Base-by-base conservation (phyloP, 2,329 filamentous ascomycete genomes). In the Chrysosphaeria jannelii region DNA sequence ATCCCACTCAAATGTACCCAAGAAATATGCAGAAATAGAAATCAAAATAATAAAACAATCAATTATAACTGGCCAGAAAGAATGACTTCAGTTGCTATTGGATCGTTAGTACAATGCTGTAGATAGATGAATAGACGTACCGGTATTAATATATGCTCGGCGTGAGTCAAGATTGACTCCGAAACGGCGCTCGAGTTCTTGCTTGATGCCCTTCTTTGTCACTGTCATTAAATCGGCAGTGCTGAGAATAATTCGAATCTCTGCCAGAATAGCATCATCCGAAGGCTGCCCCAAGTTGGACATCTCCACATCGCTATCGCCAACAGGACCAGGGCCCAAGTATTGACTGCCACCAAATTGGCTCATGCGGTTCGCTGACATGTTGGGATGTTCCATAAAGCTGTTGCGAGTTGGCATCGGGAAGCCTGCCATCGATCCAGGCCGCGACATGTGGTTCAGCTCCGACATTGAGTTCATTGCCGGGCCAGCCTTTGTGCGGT, bases 191-290 rank as follows among this genome's bases (percentile, higher is more conserved):
- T 97, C 85, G 27, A 97, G 50, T 50, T 97, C 85, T 34, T 61
- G 48, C 57, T 93, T 93, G 46, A 97, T 72, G 36, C 72, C 76
- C 62, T 97, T 97, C 64, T 97, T 97, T 33, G 85, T 97, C 20
- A 97, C 75, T 4, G 63, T 79, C 85, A 97, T 97, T 39, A 97
- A 49, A 46, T 97, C 85, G 2, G 78, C 79, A 8, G 71, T 88
- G 34, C 67, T 61, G 30, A 97, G 51, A 31, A 97, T 90, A 38
- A 91, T 78, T 24, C 85, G 62, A 35, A 97, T 97, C 53, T 97
- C 85, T 0, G 76, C 68, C 30, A 97, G 50, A 23, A 97, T 53
- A 8, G 75, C 70, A 38, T 97, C 85, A 35, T 97, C 85, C 30
- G 57, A 72, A 0, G 85, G 85, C 38, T 91, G 47, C 27, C 68